These are phyloP conservation scores for Colletotrichum lentis DNA, from an alignment of 2,329 filamentous ascomycete species.

Conservation along the genomic window DNA sequence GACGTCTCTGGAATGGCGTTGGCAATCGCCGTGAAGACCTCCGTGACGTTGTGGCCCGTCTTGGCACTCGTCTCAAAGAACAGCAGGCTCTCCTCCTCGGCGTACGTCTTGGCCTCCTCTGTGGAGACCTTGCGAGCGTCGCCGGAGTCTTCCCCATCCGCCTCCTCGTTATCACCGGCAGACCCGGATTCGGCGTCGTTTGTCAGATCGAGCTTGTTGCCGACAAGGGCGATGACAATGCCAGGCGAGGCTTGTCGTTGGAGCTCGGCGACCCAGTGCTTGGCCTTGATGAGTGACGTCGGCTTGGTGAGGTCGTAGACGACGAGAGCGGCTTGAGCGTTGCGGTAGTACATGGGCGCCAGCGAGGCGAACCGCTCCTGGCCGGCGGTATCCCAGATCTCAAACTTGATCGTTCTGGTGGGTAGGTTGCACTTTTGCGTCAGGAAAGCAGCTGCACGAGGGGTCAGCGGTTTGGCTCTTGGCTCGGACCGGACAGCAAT, in stretches of 20 bases:
- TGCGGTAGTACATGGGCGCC: slow-evolving; percentile 99
- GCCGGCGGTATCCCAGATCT: slow-evolving; percentile 98
- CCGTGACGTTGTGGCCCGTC: slow-evolving; percentile 90
- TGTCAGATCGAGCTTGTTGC: slow-evolving; percentile 94
- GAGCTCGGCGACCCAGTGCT: slow-evolving; percentile 98
- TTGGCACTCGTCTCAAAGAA: slow-evolving; percentile 99
- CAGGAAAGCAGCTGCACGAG: slow-evolving; percentile 82
- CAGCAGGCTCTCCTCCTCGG: slow-evolving; percentile 89
- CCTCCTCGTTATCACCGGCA: slow-evolving; percentile 55
- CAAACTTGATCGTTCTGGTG: slow-evolving; percentile 88
- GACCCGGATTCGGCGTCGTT: slow-evolving; percentile 65
- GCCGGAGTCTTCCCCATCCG: slow-evolving; percentile 68
- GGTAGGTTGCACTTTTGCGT: slow-evolving; percentile 99
- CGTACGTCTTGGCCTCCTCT: slow-evolving; percentile 91
- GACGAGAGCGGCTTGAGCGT: slow-evolving; percentile 95
- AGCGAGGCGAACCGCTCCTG: slow-evolving; percentile 97
- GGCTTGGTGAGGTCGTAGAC: slow-evolving; percentile 99
- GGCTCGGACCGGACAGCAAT: slow-evolving; percentile 2
- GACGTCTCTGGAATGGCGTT: slow-evolving; percentile 98
- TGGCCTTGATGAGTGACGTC: slow-evolving; percentile 93
- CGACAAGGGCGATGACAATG: slow-evolving; percentile 95
- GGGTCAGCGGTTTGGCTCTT: slow-evolving; percentile 29
- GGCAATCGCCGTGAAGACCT: slow-evolving; percentile 97
- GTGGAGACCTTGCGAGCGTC: slow-evolving; percentile 88
- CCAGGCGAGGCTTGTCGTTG: slow-evolving; percentile 95